phyloP scores from a whole-genome alignment of 768 basidiomycete genomes.

The Hygrocybe punicea region DNA sequence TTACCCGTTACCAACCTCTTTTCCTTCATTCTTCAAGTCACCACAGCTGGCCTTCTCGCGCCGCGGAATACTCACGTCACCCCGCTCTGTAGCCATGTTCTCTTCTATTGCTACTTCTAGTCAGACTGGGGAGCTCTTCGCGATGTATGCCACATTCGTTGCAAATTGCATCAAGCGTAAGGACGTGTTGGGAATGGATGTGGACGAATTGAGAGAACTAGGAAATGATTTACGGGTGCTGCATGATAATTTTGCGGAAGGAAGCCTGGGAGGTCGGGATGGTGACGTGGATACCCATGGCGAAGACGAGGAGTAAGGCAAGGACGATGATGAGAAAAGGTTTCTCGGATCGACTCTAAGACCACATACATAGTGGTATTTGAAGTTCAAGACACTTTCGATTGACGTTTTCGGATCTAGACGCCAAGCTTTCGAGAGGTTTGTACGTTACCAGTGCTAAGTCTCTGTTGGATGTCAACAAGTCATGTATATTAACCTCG shows the following conservation, averaged over 20 bases:
- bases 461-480: too few species aligned
- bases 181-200: conserved; percentile 38
- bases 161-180: conserved; percentile 44
- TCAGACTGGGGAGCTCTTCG: conserved; percentile 42
- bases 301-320: too few species aligned
- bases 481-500: too few species aligned
- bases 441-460: too few species aligned
- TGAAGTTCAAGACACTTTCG: too few species aligned
- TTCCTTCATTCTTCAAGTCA: conserved; percentile 46
- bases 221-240: conserved; percentile 58
- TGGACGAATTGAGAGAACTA: conserved; percentile 57
- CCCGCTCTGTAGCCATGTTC: conserved; percentile 27
- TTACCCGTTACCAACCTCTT: conserved; percentile 63
- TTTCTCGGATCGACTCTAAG: too few species aligned
- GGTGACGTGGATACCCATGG: too few species aligned
- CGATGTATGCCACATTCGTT: conserved; percentile 50
- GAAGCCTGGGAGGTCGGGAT: too few species aligned
- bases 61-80: conserved; percentile 13
- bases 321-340: too few species aligned
- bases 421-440: too few species aligned
- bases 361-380: too few species aligned
- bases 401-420: too few species aligned
- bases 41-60: not conserved
- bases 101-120: conserved; percentile 48
- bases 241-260: conserved; percentile 37